A percentile compares a stretch with the other conserved stretches of the same genome.
These are phyloP conservation scores for Cardamine occulta DNA, from an alignment of 345 rosid genomes.

Conservation along the genomic window DNA sequence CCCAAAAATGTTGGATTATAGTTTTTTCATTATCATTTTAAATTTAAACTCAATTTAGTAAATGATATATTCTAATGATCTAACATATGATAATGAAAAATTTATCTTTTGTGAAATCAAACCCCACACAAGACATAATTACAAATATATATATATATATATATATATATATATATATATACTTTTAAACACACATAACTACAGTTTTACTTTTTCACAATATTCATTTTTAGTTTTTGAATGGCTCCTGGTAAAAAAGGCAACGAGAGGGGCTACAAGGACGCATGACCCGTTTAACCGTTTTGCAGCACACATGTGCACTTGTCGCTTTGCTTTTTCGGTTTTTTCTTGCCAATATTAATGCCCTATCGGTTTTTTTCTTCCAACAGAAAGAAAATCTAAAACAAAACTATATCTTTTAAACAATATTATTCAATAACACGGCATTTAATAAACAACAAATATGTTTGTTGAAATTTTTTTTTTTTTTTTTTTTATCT, in stretches of 20 bases:
- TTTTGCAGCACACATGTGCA: constrained; percentile 36
- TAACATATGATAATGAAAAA: neutral
- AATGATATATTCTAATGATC: neutral
- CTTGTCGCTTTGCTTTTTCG: constrained; percentile 37
- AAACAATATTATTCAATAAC: neutral
- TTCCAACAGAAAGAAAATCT: neutral
- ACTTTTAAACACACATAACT: neutral
- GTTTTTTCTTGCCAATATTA: constrained; percentile 20
- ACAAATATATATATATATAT: no score
- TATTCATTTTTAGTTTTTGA: neutral
- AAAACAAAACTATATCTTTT: neutral
- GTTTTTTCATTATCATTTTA: no score
- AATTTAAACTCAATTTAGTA: neutral
- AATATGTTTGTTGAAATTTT: constrained; percentile 27
- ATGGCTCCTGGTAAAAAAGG: neutral
- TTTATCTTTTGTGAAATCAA: neutral
- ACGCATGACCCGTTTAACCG: constrained; percentile 16
- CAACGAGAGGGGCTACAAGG: constrained; percentile 25
- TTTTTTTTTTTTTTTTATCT: neutral
- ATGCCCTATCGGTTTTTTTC: constrained; percentile 3
- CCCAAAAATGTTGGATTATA: no score
- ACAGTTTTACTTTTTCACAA: neutral
- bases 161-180: no score
- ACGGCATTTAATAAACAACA: constrained; percentile 15
- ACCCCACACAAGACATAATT: neutral